Evolutionary conservation across 805 yeast species (phyloP).

Genomic region (Metschnikowia lachancei): DNA sequence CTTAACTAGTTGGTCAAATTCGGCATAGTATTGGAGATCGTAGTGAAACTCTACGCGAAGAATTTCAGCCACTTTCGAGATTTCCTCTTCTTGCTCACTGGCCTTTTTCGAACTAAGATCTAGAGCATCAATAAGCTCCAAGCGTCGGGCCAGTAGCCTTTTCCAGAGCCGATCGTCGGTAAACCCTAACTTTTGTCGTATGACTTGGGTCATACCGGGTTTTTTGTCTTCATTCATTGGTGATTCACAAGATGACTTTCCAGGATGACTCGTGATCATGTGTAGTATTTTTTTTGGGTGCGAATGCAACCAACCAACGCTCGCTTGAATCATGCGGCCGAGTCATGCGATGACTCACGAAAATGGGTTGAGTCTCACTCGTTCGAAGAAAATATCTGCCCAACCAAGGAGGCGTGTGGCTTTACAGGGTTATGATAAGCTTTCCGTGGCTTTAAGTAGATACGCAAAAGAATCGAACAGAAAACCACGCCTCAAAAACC

Average conservation of each 20-base stretch:
- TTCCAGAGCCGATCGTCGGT: slow-evolving; percentile 85
- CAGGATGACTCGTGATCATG: slow-evolving; percentile 20
- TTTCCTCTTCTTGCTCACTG: slow-evolving; percentile 85
- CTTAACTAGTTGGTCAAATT: slow-evolving; percentile 85
- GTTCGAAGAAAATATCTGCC: too few relatives aligned
- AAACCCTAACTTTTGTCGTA: slow-evolving; percentile 65
- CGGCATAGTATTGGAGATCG: slow-evolving; percentile 53
- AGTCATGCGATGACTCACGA: slow-evolving; percentile 8
- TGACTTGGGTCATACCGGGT: slow-evolving; percentile 54
- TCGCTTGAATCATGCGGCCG: slow-evolving; percentile 11
- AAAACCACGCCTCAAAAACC: too few relatives aligned
- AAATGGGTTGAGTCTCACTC: too few relatives aligned
- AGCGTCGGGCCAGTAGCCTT: slow-evolving; percentile 81
- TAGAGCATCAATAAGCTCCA: slow-evolving; percentile 81
- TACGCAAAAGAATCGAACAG: too few relatives aligned
- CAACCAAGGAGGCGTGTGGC: too few relatives aligned
- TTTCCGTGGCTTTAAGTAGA: too few relatives aligned
- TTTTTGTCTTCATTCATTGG: slow-evolving; percentile 29
- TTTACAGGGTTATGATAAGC: too few relatives aligned
- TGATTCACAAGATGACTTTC: slow-evolving; percentile 2
- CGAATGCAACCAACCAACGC: slow-evolving; percentile 4
- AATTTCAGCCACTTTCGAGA: slow-evolving; percentile 71
- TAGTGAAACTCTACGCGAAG: slow-evolving; percentile 77
- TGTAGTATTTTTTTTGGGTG: slow-evolving; percentile 6
- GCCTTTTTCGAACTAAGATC: slow-evolving; percentile 71